Evolutionary conservation across 1,139 yeast species (phyloP), one percentile per base, ranked within the genome.

Genomic region (Pichia sp.): DNA sequence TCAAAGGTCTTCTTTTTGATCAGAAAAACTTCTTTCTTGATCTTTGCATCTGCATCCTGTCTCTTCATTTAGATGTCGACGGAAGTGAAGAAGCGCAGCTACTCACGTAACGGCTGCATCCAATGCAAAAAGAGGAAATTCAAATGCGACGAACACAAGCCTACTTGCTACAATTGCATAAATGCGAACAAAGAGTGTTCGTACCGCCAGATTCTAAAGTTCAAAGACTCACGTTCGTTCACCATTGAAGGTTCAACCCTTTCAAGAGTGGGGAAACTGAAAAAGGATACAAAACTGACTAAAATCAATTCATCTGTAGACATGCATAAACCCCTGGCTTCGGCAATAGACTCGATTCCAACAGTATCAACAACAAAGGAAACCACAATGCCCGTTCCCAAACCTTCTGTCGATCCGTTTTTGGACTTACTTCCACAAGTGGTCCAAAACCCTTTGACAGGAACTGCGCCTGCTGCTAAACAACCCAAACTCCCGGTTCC

Each of bases 101-200:
- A 83, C 63, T 77, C 83, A 49, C 70, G 86, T 49, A 79, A 78
- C 44, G 90, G 89, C 2, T 84, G 90, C 61, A 69, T 71, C 24
- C 86, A 82, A 64, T 84, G 90, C 67, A 83, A 83, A 64, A 67
- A 83, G 50, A 70, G 88, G 51, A 81, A 83, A 63, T 77, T 81
- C 71, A 84, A 84, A 65, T 83, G 88, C 64, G 87, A 83, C 64
- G 89, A 83, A 63, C 73, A 73, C 1, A 80, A 80, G 58, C 87
- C 87, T 1, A 67, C 66, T 46, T 83, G 89, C 62, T 73, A 80
- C 76, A 83, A 81, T 59, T 84, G 90, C 63, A 61, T 76, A 4
- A 68, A 82, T 24, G 67, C 81, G 27, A 73, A 72, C 38, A 80
- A 81, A 61, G 62, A 62, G 1, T 83, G 88, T 63, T 68, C 69